phyloP scores from a whole-genome alignment of 1,284 basidiomycete species.

The Phellopilus nigrolimitatus region DNA sequence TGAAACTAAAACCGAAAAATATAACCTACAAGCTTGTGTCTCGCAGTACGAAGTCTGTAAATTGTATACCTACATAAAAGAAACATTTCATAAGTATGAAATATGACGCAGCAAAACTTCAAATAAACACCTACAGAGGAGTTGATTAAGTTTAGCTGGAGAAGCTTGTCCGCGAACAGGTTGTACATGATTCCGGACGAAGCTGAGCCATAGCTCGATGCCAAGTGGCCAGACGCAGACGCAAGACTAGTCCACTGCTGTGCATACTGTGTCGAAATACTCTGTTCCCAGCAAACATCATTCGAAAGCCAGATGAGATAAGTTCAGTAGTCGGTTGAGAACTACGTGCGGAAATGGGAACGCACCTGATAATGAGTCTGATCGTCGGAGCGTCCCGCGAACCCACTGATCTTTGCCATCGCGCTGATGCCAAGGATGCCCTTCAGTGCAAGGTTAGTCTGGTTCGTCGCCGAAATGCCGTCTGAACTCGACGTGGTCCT shows the following conservation, averaged over 20 bases:
- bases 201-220: too few relatives aligned
- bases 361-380: constrained; percentile 7
- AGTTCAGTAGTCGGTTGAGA: not conserved
- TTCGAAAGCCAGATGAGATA: not conserved
- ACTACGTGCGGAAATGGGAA: too few relatives aligned
- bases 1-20: not conserved
- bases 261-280: not conserved
- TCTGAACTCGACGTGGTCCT: too few relatives aligned
- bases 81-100: not conserved
- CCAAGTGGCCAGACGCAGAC: too few relatives aligned
- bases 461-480: constrained; percentile 5
- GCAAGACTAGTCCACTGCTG: constrained; percentile 5
- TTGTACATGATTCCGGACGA: too few relatives aligned
- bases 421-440: constrained; percentile 17
- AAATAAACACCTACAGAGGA: constrained; percentile 20
- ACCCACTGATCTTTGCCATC: constrained; percentile 13
- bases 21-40: not conserved
- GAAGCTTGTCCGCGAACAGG: constrained; percentile 16
- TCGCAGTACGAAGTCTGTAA: constrained; percentile 7
- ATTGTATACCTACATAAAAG: constrained; percentile 2
- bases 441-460: constrained; percentile 17
- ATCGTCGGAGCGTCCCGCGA: not conserved
- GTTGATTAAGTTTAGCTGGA: constrained; percentile 26
- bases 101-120: not conserved
- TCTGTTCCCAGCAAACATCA: not conserved